phyloP scores from a whole-genome alignment of 1,139 yeast genomes.

The Magnusiomyces magnusii region DNA sequence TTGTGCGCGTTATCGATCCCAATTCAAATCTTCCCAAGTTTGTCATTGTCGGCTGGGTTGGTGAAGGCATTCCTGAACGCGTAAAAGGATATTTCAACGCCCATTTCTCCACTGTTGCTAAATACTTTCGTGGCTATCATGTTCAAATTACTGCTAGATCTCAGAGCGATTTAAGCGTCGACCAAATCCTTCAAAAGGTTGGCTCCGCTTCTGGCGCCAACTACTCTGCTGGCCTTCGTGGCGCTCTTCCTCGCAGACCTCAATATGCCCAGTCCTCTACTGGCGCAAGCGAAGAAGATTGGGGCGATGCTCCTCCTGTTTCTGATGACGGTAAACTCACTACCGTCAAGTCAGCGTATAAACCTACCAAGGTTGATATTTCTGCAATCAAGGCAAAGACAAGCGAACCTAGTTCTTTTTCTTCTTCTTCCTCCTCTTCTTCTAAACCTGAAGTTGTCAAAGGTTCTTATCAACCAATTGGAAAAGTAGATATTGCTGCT shows the following conservation, averaged over 20 bases:
- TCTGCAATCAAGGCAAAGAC: conserved; percentile 36
- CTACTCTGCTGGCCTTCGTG: conserved; percentile 47
- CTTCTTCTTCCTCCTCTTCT: conserved; percentile 22
- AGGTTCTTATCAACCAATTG: conserved; percentile 49
- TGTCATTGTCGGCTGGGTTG: conserved; percentile 78
- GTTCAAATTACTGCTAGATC: conserved; percentile 97
- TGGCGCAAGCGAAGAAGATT: conserved; percentile 42
- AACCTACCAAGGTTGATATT: conserved; percentile 51
- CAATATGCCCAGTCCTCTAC: conserved; percentile 29
- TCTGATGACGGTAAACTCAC: conserved; percentile 37
- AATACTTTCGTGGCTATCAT: conserved; percentile 61
- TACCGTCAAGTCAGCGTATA: conserved; percentile 59
- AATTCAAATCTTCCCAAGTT: conserved; percentile 83
- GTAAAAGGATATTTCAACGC: conserved; percentile 39
- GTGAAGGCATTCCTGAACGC: conserved; percentile 42
- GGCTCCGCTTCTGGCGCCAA: conserved; percentile 95
- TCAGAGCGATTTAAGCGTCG: conserved; percentile 76
- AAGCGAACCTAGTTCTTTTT: conserved; percentile 28
- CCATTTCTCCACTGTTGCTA: conserved; percentile 37
- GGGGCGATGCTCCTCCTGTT: conserved; percentile 43
- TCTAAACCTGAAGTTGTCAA: conserved; percentile 35
- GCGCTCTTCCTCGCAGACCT: conserved; percentile 33
- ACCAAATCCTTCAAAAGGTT: conserved; percentile 65
- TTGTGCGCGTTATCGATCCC: conserved; percentile 80
- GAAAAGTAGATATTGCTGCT: conserved; percentile 47